Percentiles rank a stretch among this genome's conserved stretches.
phyloP scores from a whole-genome alignment of 2,329 filamentous ascomycete species.

The Cordyceps cateniannulata region DNA sequence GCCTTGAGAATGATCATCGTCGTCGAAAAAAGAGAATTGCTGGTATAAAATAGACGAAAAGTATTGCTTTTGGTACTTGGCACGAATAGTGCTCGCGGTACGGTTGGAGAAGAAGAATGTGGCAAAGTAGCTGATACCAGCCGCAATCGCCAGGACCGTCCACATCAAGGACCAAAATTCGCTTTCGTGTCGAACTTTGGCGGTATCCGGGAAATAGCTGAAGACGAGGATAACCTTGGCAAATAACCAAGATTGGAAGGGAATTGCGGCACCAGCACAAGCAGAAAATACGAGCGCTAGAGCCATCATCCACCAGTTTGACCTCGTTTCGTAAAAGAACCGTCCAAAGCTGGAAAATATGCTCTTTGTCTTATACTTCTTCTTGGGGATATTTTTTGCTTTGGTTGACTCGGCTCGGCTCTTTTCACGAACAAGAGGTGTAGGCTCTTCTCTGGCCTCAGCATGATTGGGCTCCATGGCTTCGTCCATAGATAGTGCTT shows the following conservation, averaged over 20 bases:
- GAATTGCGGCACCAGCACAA: constrained; percentile 36
- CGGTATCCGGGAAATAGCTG: constrained; percentile 22
- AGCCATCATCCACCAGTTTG: constrained; percentile 46
- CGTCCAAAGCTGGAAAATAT: constrained; percentile 48
- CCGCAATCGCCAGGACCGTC: constrained; percentile 47
- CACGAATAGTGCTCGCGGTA: constrained; percentile 42
- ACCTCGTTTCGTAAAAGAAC: constrained; percentile 50
- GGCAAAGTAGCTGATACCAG: constrained; percentile 46
- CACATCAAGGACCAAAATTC: constrained; percentile 64
- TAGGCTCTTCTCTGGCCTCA: constrained; percentile 34
- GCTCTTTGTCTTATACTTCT: constrained; percentile 35
- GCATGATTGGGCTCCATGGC: constrained; percentile 28
- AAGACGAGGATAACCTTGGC: constrained; percentile 48
- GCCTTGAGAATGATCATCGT: constrained; percentile 52
- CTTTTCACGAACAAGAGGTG: constrained; percentile 38
- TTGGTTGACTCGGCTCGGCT: constrained; percentile 35
- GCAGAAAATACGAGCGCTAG: constrained; percentile 43
- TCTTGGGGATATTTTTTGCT: constrained; percentile 16
- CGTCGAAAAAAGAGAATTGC: constrained; percentile 54
- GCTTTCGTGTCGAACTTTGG: constrained; percentile 33
- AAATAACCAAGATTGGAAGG: constrained; percentile 50
- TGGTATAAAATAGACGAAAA: constrained; percentile 54
- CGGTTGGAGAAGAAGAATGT: constrained; percentile 33
- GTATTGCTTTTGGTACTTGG: constrained; percentile 53
- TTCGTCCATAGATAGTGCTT: constrained; percentile 49